Evolutionary conservation across 2,329 filamentous ascomycete genomes (phyloP), one percentile per base, ranked within the genome.

Genomic region (Ceratocystis cubensis): DNA sequence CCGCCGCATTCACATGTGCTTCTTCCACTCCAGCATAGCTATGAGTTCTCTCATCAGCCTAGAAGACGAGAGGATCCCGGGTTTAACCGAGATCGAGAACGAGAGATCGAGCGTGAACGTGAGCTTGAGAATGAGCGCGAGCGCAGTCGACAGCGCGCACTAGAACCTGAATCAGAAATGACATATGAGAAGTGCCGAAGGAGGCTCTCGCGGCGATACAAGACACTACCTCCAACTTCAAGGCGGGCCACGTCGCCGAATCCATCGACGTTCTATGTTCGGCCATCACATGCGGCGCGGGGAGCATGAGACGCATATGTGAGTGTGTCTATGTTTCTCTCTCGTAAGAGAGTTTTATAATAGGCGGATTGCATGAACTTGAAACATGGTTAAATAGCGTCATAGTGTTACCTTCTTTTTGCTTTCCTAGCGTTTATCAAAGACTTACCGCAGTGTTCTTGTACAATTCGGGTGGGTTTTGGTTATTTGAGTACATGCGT

Each of bases 401-500:
- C 37, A 41, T 41, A 13, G 10, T 0, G 10, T 0, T 1, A 41
- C 8, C 13, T 37, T 37, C 1, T 37, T 37, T 37, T 37, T 37
- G 0, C 8, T 0, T 37, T 41, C 0, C 37, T 41, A 13, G 37
- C 1, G 10, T 41, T 41, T 41, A 37, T 33, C 6, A 33, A 37
- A 10, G 33, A 37, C 8, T 37, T 37, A 0, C 33, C 33, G 3
- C 10, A 13, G 28, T 28, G 28, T 28, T 37, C 0, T 37, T 41
- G 33, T 13, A 37, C 33, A 10, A 37, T 2, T 22, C 22, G 22
- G 10, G 0, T 37, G 33, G 8, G 0, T 37, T 10, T 37, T 37
- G 0, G 33, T 37, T 37, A 10, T 37, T 0, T 0, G 0, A 41
- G 37, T 13, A 13, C 37, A 41, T 41, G 0, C 37, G 10, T 13